phyloP scores from a whole-genome alignment of 202 grass and related monocot genomes.

The Brachypodium distachyon region DNA sequence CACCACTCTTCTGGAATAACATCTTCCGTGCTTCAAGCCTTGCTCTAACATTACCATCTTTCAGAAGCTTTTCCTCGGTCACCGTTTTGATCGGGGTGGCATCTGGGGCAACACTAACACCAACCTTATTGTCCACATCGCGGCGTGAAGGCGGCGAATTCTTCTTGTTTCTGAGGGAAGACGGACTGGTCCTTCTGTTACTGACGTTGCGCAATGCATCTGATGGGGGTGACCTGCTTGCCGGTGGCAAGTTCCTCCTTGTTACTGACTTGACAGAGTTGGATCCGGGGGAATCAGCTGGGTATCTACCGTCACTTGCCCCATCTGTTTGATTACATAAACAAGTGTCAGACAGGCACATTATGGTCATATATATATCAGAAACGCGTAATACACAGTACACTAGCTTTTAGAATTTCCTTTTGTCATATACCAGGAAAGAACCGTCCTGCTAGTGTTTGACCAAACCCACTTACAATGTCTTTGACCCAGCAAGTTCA shows the following conservation, averaged over 20 bases:
- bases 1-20: constrained; percentile 47
- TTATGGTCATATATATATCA: neutral
- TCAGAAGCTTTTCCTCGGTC: constrained; percentile 42
- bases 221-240: constrained; percentile 44
- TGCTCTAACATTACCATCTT: constrained; percentile 36
- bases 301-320: constrained; percentile 36
- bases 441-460: neutral
- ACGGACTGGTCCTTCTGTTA: constrained; percentile 21
- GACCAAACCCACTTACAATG: neutral
- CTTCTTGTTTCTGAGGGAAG: constrained; percentile 52
- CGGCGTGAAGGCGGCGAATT: constrained; percentile 25
- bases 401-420: neutral
- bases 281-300: constrained; percentile 26
- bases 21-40: constrained; percentile 42
- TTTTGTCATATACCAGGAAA: neutral
- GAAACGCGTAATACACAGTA: neutral
- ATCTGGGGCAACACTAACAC: constrained; percentile 10
- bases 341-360: constrained; percentile 19
- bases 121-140: constrained; percentile 23
- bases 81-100: constrained; percentile 57
- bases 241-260: constrained; percentile 43
- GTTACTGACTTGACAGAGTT: constrained; percentile 30
- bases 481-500: neutral
- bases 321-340: constrained; percentile 42
- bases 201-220: constrained; percentile 30